A percentile compares a stretch with the other conserved stretches of the same genome.
Conservation (phyloP, 352 stramenopile genomes). For the Phytophthora pluvialis region DNA sequence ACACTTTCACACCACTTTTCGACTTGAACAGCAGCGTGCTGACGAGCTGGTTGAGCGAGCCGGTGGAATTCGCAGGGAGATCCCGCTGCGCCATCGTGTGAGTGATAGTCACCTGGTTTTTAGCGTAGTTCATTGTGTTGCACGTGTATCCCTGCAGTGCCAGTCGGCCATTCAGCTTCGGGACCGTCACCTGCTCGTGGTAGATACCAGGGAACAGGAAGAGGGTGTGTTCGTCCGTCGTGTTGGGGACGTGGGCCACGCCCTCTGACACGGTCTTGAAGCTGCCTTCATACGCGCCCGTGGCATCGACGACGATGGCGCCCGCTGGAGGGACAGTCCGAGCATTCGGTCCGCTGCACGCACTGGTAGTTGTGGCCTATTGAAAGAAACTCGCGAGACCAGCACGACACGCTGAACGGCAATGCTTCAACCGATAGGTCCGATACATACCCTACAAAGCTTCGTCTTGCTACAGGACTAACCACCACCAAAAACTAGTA, state of each 20-base stretch:
- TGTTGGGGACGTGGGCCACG: constrained; percentile 23
- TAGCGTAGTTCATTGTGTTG: constrained; percentile 18
- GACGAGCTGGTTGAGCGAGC: constrained; percentile 7
- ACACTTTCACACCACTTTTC: constrained; percentile 18
- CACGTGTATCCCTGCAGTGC: constrained; percentile 27
- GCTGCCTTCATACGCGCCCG: constrained; percentile 12
- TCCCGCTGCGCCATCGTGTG: constrained; percentile 19
- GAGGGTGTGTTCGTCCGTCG: constrained; percentile 19
- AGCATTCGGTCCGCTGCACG: constrained; percentile 17
- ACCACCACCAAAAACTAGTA: no score
- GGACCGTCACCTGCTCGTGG: constrained; percentile 20
- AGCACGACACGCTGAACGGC: no score
- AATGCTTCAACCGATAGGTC: no score
- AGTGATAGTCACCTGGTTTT: constrained; percentile 23
- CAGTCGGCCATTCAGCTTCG: constrained; percentile 15
- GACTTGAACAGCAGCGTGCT: constrained; percentile 25
- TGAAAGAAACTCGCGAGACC: no score
- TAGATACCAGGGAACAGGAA: constrained; percentile 26
- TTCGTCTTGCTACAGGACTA: no score
- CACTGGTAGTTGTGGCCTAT: neutral
- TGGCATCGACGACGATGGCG: constrained; percentile 22
- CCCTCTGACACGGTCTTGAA: constrained; percentile 16
- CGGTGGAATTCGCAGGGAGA: constrained; percentile 1
- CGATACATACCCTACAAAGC: no score
- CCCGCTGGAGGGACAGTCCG: constrained; percentile 2